These are phyloP conservation scores for Malassezia restricta DNA, from an alignment of 1,284 basidiomycete species.

Conservation along the genomic window DNA sequence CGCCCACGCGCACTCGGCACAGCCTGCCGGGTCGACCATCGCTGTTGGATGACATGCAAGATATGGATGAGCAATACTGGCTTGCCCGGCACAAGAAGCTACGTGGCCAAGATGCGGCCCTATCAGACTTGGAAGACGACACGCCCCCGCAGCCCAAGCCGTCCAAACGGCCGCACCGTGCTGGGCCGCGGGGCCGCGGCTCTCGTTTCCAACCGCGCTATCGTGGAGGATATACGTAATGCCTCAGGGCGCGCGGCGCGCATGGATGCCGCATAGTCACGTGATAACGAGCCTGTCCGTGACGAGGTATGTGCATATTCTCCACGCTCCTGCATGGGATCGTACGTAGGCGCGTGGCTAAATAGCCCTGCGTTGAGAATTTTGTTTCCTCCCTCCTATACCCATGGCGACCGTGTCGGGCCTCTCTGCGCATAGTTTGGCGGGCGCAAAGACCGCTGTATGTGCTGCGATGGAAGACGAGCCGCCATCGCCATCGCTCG, in stretches of 20 bases:
- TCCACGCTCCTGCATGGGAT: not conserved
- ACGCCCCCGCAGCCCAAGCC: not conserved
- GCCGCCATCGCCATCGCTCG: too few relatives aligned
- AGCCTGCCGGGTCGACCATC: not conserved
- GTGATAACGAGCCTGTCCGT: not conserved
- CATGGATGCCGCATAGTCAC: not conserved
- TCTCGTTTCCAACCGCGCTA: not conserved
- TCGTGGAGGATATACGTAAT: not conserved
- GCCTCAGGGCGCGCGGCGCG: not conserved
- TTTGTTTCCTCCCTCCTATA: too few relatives aligned
- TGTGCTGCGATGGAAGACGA: too few relatives aligned
- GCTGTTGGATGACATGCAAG: not conserved
- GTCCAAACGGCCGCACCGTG: not conserved
- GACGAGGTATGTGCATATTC: not conserved
- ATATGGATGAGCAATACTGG: conserved; percentile 11
- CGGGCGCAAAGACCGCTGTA: too few relatives aligned
- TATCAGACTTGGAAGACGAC: not conserved
- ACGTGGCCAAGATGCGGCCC: not conserved
- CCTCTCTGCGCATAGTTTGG: too few relatives aligned
- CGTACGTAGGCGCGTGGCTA: too few relatives aligned
- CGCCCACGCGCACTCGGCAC: not conserved
- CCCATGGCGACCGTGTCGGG: too few relatives aligned
- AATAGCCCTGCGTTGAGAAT: too few relatives aligned
- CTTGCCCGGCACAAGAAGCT: conserved; percentile 9
- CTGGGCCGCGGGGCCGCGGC: not conserved